Conservation (phyloP, 352 stramenopile genomes). For the Saprolegnia diclina region DNA sequence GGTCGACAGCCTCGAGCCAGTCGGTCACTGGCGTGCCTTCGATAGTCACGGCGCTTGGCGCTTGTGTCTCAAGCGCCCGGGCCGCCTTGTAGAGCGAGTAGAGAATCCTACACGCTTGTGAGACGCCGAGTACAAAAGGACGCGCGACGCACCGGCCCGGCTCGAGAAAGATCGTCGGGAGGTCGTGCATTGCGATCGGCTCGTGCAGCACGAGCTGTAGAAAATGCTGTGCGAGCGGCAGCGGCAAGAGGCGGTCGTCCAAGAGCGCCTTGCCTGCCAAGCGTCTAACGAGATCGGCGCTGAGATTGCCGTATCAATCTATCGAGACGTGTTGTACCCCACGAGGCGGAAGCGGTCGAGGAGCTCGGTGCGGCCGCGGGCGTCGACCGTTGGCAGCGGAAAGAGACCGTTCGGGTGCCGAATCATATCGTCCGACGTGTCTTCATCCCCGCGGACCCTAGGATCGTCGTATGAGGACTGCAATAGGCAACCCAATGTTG, state of each 20-base stretch:
- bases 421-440: slow-evolving; percentile 38
- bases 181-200: slow-evolving; percentile 42
- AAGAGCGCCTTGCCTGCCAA: slow-evolving; percentile 77
- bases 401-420: slow-evolving; percentile 76
- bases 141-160: slow-evolving; percentile 33
- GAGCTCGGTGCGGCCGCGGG: slow-evolving; percentile 32
- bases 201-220: slow-evolving; percentile 71
- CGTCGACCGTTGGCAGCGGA: slow-evolving; percentile 45
- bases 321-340: slow-evolving; percentile 29
- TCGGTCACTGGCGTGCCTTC: slow-evolving; percentile 42
- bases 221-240: slow-evolving; percentile 70
- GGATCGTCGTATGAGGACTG: not conserved
- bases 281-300: slow-evolving; percentile 27
- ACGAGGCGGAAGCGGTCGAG: slow-evolving; percentile 77
- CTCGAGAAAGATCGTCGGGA: slow-evolving; percentile 54
- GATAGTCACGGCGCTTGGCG: slow-evolving; percentile 41
- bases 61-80: slow-evolving; percentile 30
- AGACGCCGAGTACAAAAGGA: too few species aligned
- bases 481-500: not conserved
- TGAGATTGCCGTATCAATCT: not conserved
- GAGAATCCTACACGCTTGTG: slow-evolving; percentile 34
- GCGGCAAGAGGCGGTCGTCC: slow-evolving; percentile 67
- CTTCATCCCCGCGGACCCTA: slow-evolving; percentile 15
- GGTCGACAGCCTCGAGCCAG: slow-evolving; percentile 59
- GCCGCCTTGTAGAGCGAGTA: slow-evolving; percentile 48